These are phyloP conservation scores for Tolypocladium ovalisporum DNA, from an alignment of 2,329 filamentous ascomycete genomes.

Conservation along the genomic window DNA sequence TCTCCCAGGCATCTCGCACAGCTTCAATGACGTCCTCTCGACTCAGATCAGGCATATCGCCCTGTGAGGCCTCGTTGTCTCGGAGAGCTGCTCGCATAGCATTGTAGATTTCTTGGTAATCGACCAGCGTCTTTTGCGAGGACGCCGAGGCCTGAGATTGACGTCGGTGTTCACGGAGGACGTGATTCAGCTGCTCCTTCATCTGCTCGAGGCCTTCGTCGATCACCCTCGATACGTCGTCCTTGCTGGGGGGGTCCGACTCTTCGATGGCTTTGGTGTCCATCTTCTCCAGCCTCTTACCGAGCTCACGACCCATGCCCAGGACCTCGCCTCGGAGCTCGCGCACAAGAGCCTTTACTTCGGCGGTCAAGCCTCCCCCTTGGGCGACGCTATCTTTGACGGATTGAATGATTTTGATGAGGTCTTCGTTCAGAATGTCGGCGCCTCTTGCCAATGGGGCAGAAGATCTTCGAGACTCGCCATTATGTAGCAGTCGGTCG, in stretches of 20 bases:
- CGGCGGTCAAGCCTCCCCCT: conserved; percentile 78
- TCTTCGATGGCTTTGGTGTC: conserved; percentile 33
- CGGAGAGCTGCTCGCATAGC: conserved; percentile 67
- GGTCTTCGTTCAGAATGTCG: conserved; percentile 62
- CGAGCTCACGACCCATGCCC: conserved; percentile 87
- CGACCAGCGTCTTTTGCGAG: conserved; percentile 50
- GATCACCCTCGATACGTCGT: conserved; percentile 66
- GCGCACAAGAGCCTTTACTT: conserved; percentile 82
- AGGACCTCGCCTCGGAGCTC: conserved; percentile 87
- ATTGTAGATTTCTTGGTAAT: conserved; percentile 78
- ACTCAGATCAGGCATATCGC: conserved; percentile 38
- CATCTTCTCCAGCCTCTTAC: conserved; percentile 70
- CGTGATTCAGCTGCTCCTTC: conserved; percentile 70
- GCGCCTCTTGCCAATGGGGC: conserved; percentile 28
- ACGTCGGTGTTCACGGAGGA: conserved; percentile 65
- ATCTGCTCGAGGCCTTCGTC: conserved; percentile 72
- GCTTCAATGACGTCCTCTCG: conserved; percentile 79
- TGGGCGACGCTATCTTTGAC: conserved; percentile 89
- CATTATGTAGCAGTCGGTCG: conserved; percentile 33
- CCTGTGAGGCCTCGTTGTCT: conserved; percentile 40
- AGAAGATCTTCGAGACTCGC: conserved; percentile 30
- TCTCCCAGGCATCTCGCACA: conserved; percentile 84
- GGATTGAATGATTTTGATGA: conserved; percentile 70
- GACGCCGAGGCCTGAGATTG: conserved; percentile 54
- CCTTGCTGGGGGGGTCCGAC: conserved; percentile 43